phyloP scores from a whole-genome alignment of 768 basidiomycete species.

The Suillus clintonianus region DNA sequence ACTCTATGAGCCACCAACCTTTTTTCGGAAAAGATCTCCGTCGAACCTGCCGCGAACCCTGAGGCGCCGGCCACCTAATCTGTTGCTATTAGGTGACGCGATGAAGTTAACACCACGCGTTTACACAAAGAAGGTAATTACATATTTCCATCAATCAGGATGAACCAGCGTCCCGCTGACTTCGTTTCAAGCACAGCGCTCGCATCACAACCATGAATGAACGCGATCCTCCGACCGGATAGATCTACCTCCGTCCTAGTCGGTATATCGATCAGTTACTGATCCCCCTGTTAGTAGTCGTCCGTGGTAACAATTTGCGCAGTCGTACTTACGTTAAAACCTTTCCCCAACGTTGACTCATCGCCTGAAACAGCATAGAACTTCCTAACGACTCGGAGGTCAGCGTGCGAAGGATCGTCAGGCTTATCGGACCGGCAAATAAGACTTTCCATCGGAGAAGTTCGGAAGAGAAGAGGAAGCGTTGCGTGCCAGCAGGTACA shows the following conservation, averaged over 20 bases:
- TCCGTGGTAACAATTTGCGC: conserved; percentile 3
- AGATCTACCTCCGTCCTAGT: conserved; percentile 20
- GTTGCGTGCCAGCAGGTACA: not conserved
- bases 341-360: not conserved
- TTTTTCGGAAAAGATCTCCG: no score
- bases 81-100: conserved; percentile 17
- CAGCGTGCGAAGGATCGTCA: conserved; percentile 9
- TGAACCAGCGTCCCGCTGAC: conserved; percentile 12
- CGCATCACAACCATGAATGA: conserved; percentile 19
- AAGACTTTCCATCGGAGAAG: not conserved
- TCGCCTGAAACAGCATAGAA: not conserved
- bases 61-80: conserved; percentile 17
- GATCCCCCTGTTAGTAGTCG: not conserved
- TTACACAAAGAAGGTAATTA: conserved; percentile 11
- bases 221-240: conserved; percentile 17
- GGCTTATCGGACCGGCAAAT: conserved; percentile 9
- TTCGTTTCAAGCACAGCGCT: conserved; percentile 22
- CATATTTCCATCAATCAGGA: conserved; percentile 6
- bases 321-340: not conserved
- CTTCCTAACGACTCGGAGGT: not conserved
- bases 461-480: conserved; percentile 1
- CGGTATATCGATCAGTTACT: conserved; percentile 14
- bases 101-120: conserved; percentile 9
- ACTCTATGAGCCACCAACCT: no score
- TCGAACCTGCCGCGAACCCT: conserved; percentile 14